Evolutionary conservation across 192 early-diverging fungal species (phyloP).

Genomic region (Kappamyces sp.): DNA sequence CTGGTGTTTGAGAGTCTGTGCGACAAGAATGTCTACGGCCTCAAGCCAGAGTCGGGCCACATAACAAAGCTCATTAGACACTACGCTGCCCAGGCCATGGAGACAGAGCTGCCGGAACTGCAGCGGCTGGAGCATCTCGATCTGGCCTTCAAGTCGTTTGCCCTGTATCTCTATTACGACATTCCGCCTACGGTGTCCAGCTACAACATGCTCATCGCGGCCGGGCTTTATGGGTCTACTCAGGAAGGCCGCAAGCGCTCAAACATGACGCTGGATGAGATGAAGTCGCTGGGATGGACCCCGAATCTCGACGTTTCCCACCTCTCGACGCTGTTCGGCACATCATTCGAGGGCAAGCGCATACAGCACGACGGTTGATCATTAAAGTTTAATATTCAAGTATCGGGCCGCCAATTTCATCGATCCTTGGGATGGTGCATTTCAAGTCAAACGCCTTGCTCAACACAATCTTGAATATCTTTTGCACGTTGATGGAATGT

Average conservation of each 20-base stretch:
- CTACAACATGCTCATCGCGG: slow-evolving; percentile 26
- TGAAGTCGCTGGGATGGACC: slow-evolving; percentile 22
- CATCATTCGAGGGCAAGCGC: too few relatives aligned
- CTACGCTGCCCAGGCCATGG: background rate
- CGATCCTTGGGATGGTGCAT: slow-evolving; percentile 89
- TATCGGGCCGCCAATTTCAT: slow-evolving; percentile 85
- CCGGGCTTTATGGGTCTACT: slow-evolving; percentile 26
- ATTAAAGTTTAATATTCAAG: slow-evolving; percentile 65
- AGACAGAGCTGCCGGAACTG: too few relatives aligned
- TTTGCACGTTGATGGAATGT: slow-evolving; percentile 92
- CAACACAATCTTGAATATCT: slow-evolving; percentile 95
- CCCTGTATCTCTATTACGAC: slow-evolving; percentile 28
- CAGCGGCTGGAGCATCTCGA: slow-evolving; percentile 18
- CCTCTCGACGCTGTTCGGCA: too few relatives aligned
- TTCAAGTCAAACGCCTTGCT: slow-evolving; percentile 89
- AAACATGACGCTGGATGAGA: slow-evolving; percentile 23
- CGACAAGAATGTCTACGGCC: background rate
- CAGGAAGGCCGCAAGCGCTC: slow-evolving; percentile 25
- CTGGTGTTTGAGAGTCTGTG: slow-evolving; percentile 1
- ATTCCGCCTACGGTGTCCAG: slow-evolving; percentile 18
- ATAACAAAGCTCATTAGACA: background rate
- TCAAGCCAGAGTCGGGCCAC: background rate
- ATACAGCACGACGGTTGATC: background rate
- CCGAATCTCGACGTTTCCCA: background rate
- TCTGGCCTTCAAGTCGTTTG: slow-evolving; percentile 41